phyloP scores from a whole-genome alignment of 352 stramenopile genomes.

The Phytophthora fragariaefolia region DNA sequence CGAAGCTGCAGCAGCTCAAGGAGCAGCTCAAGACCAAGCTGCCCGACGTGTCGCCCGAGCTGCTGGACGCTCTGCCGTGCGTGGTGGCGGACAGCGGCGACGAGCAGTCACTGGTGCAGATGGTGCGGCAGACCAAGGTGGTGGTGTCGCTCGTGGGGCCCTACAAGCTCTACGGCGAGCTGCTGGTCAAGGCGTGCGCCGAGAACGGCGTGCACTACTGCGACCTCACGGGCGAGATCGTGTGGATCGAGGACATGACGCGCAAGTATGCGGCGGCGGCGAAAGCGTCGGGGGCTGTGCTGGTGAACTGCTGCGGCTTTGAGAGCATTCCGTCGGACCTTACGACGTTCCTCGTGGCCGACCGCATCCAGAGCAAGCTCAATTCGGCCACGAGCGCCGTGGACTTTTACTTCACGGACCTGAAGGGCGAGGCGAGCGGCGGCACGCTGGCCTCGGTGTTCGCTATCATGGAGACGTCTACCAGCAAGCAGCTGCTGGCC shows the following conservation, averaged over 20 bases:
- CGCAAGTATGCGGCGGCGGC: slow-evolving; percentile 63
- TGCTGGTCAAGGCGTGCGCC: slow-evolving; percentile 87
- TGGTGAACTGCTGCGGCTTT: slow-evolving; percentile 91
- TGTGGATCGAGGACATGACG: slow-evolving; percentile 89
- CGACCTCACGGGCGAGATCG: slow-evolving; percentile 91
- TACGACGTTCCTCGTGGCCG: slow-evolving; percentile 70
- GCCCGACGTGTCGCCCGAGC: slow-evolving; percentile 37
- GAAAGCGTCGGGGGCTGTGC: slow-evolving; percentile 65
- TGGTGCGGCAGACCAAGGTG: slow-evolving; percentile 82
- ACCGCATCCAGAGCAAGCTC: slow-evolving; percentile 65
- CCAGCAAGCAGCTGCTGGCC: slow-evolving; percentile 43
- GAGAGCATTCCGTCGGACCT: slow-evolving; percentile 92
- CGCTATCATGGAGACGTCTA: slow-evolving; percentile 60
- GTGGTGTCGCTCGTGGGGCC: slow-evolving; percentile 89
- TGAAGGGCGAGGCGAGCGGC: slow-evolving; percentile 65
- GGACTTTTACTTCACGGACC: slow-evolving; percentile 54
- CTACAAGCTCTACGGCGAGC: slow-evolving; percentile 86
- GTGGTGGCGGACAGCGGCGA: slow-evolving; percentile 67
- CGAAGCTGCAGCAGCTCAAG: slow-evolving; percentile 77
- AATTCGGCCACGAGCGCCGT: slow-evolving; percentile 47
- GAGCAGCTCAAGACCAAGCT: slow-evolving; percentile 56
- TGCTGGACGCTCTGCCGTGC: slow-evolving; percentile 55
- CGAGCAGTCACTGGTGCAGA: slow-evolving; percentile 61
- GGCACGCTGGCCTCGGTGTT: slow-evolving; percentile 69
- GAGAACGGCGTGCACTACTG: slow-evolving; percentile 92